Evolutionary conservation across 805 yeast species (phyloP), one percentile per base, ranked within the genome.

Genomic region (Starmerella scarabaei): DNA sequence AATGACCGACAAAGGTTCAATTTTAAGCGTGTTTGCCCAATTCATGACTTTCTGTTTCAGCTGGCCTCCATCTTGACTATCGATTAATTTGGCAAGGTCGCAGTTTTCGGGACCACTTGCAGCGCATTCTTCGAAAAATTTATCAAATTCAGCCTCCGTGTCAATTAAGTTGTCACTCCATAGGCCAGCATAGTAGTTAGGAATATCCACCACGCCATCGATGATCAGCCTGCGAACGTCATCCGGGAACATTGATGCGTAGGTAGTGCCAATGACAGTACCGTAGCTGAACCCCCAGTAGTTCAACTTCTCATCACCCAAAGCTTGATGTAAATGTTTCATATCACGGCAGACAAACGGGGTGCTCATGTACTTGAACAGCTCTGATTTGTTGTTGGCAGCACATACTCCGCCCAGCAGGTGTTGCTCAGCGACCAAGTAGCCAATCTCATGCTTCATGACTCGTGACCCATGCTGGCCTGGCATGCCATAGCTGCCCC

Each of bases 231-330:
- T 29, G 9, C 41, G 42, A 7, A 48, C 49, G 19, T 33, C 36
- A 2, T 40, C 40, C 31, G 54, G 54, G 42, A 48, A 51, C 42
- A 50, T 37, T 21, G 45, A 50, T 18, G 54, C 54, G 38, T 47
- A 51, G n/a, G 52, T 48, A 32, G 41, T 45, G 9, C 54, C 54
- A 3, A 49, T 33, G 17, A 51, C 42, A 8, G 47, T 38, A 12
- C 54, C 54, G 35, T 51, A 51, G 27, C 52, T 47, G 43, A 47
- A 51, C 20, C 54, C 54, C 54, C 54, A 51, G 41, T 51, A 51
- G 40, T 51, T 50, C 21, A 51, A 36, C 36, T 50, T 49, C 2
- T 27, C 42, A 38, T 51, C 54, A 4, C 54, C 54, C 19, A 51
- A 35, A 5, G 53, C 52, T 5, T 34, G 28, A 39, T 51, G 51